Conservation (phyloP, 2,329 filamentous ascomycete genomes). For the Epichloe hybrida region DNA sequence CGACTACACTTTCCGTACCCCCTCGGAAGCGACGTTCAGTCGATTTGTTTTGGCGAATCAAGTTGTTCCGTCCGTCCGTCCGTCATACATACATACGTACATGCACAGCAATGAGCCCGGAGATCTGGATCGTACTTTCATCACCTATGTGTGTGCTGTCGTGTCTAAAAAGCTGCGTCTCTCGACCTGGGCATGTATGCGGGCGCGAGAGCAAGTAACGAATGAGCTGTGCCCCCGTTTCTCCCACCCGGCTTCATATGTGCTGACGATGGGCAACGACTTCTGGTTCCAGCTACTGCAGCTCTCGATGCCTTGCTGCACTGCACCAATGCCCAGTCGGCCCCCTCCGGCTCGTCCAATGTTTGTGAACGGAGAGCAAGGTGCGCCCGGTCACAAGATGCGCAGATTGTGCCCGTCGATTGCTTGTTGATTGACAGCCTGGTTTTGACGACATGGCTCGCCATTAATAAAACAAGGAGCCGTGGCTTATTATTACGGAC, state of each 20-base stretch:
- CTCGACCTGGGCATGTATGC: neutral
- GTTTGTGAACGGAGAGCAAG: neutral
- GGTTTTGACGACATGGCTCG: neutral
- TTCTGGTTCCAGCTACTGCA: constrained; percentile 9
- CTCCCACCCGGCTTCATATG: constrained; percentile 2
- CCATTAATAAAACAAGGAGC: too few relatives aligned
- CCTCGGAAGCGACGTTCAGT: neutral
- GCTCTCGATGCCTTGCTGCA: constrained; percentile 5
- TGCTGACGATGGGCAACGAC: too few relatives aligned
- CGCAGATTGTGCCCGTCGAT: neutral
- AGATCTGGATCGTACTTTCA: constrained; percentile 5
- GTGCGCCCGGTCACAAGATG: neutral
- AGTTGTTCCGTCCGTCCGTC: neutral
- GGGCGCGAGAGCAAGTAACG: neutral
- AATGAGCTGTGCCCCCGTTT: neutral
- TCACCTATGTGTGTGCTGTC: neutral
- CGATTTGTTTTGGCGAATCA: neutral
- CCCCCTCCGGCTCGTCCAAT: constrained; percentile 1
- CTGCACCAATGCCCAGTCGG: constrained; percentile 5
- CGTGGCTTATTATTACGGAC: too few relatives aligned
- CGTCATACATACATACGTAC: neutral
- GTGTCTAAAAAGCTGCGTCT: neutral
- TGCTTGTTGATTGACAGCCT: neutral
- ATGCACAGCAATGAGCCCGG: neutral
- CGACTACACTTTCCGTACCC: neutral